Percentiles rank a stretch among this genome's conserved stretches.
phyloP scores from a whole-genome alignment of 139 green algal genomes.

The Ettlia oleoabundans region DNA sequence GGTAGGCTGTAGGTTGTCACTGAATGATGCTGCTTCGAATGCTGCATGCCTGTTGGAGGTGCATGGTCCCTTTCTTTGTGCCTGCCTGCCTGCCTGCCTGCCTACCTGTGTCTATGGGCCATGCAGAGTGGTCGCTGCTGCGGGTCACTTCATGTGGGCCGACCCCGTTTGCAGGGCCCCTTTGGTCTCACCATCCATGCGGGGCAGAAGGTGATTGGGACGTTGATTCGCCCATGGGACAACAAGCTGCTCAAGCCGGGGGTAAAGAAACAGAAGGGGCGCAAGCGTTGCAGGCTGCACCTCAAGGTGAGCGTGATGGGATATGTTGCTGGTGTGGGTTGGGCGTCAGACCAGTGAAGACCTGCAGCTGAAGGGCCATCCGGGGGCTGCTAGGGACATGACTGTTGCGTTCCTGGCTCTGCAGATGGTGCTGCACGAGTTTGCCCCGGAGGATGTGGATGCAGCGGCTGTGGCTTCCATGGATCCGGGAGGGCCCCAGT shows the following conservation, averaged over 20 bases:
- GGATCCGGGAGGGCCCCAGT: background rate
- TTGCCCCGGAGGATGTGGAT: no score
- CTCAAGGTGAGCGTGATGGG: background rate
- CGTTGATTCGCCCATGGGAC: slow-evolving; percentile 26
- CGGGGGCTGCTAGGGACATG: no score
- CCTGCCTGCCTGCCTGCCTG: no score
- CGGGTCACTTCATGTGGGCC: no score
- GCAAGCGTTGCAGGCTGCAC: slow-evolving; percentile 24
- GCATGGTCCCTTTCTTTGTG: no score
- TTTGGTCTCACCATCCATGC: background rate
- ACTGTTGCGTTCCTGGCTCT: no score
- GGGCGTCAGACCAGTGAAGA: background rate
- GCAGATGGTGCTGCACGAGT: no score
- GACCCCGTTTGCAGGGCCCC: background rate
- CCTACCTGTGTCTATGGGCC: no score
- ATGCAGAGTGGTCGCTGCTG: no score
- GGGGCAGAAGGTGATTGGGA: slow-evolving; percentile 14
- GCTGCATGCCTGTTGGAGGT: background rate
- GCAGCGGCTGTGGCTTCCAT: no score
- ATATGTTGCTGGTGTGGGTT: background rate
- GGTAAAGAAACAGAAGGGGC: background rate
- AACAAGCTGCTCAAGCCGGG: background rate
- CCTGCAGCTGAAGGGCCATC: no score
- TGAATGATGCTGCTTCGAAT: background rate
- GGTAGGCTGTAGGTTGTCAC: background rate